phyloP scores from a whole-genome alignment of 2,329 filamentous ascomycete genomes.

The Claviceps capensis region DNA sequence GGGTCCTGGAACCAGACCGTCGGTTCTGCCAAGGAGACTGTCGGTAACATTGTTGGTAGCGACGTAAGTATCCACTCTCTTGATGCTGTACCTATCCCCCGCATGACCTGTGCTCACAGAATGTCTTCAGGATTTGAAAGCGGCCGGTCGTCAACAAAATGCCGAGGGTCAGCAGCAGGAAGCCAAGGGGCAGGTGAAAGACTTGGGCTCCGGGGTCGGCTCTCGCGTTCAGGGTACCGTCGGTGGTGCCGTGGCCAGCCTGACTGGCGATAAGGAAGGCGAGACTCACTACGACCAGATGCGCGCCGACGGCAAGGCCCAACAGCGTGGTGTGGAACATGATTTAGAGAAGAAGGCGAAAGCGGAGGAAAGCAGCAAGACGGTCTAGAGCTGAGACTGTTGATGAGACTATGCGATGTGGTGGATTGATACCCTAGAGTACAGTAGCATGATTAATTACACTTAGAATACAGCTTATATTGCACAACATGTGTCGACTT shows the following conservation, averaged over 20 bases:
- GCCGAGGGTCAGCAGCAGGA: slow-evolving; percentile 67
- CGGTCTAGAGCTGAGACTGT: neutral
- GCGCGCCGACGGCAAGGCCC: slow-evolving; percentile 73
- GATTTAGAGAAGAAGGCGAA: slow-evolving; percentile 64
- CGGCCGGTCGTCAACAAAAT: slow-evolving; percentile 65
- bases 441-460: slow-evolving; percentile 4
- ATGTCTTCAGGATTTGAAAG: slow-evolving; percentile 45
- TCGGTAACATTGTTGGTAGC: slow-evolving; percentile 63
- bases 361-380: slow-evolving; percentile 15
- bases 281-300: slow-evolving; percentile 52
- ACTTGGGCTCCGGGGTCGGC: slow-evolving; percentile 51
- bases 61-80: slow-evolving; percentile 33
- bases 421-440: slow-evolving; percentile 7
- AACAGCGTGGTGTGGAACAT: slow-evolving; percentile 68
- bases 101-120: slow-evolving; percentile 4
- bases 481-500: neutral
- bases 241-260: slow-evolving; percentile 54
- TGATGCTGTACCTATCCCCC: neutral
- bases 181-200: slow-evolving; percentile 66
- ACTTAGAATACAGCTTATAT: neutral
- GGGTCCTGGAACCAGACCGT: slow-evolving; percentile 81
- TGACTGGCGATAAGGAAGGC: slow-evolving; percentile 56
- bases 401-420: neutral
- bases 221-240: slow-evolving; percentile 58
- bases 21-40: slow-evolving; percentile 70